Conservation (phyloP, 768 basidiomycete genomes). For the Pleurotus ostreatus region DNA sequence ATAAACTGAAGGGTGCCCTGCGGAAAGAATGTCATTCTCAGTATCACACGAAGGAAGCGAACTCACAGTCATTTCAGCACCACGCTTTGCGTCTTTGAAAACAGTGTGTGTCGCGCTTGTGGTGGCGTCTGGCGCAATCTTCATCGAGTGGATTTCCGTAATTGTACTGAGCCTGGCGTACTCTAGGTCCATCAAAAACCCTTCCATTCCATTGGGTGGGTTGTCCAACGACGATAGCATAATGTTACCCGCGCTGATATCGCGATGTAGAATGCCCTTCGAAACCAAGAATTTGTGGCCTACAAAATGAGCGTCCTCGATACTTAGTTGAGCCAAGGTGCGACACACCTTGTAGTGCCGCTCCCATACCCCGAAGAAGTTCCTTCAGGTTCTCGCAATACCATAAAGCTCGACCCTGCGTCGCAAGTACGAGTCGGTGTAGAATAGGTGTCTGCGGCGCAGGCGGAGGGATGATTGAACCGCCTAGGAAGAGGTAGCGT, state of each 20-base stretch:
- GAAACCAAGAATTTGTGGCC: constrained; percentile 17
- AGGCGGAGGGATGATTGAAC: background rate
- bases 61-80: constrained; percentile 11
- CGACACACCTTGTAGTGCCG: constrained; percentile 14
- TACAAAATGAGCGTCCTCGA: constrained; percentile 3
- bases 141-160: background rate
- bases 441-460: constrained; percentile 9
- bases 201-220: constrained; percentile 8
- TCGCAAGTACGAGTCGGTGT: constrained; percentile 15
- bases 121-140: background rate
- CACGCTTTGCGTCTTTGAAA: constrained; percentile 11
- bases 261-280: constrained; percentile 25
- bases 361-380: constrained; percentile 14
- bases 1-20: constrained; percentile 23
- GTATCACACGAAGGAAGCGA: background rate
- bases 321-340: background rate
- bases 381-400: constrained; percentile 15
- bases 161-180: constrained; percentile 13
- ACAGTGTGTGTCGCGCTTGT: constrained; percentile 2
- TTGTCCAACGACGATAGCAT: constrained; percentile 20
- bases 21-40: no score
- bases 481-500: background rate
- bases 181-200: constrained; percentile 29
- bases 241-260: constrained; percentile 13
- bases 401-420: constrained; percentile 16